Base-by-base conservation (phyloP, 148 eudicot genomes). In the Mesembryanthemum crystallinum region DNA sequence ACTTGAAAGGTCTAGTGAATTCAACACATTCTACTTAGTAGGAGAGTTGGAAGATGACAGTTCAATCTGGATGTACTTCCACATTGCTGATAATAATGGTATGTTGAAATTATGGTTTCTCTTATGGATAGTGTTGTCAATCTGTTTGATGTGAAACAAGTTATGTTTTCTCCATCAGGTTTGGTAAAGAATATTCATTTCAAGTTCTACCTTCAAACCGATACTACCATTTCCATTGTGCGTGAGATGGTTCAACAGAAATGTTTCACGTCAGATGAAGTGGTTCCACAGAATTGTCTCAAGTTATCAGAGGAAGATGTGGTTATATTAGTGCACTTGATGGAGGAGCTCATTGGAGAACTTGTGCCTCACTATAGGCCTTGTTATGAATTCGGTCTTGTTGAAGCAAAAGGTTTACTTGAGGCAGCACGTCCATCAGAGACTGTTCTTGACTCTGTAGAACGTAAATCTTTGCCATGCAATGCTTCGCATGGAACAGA, bases 221-320 rank as follows among this genome's bases (percentile, higher is more conserved):
- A 92, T 76, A 90, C 97, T 14, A 85, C 85, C 49, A 32, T 73
- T 43, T 83, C 89, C 59, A 84, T 92, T 24, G 89, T 89, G 27
- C 43, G 78, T 76, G 97, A 92, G 86, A 92, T 92, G 97, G 89
- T 87, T 67, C 84, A 89, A 51, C 83, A 88, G 77, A 17, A 35
- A 23, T 88, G 87, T 88, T 84, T 65, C 39, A 35, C 39, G 14
- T 45, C 49, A 45, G 49, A 45, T 9, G 95, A 92, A 85, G 90
- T 92, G 97, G 89, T 89, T 70, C 84, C 86, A 51, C 83, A 88
- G 76, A 86, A 85, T 52, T 82, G 83, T 70, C 87, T 88, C 62
- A 84, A 80, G 43, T 82, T 92, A 67, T 76, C 79, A 57, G 79
- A 73, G 61, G 87, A 86, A 32, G 91, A 92, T 76, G 76, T 81